Evolutionary conservation across 352 stramenopile species (phyloP).

Genomic region (Peronospora belbahrii): DNA sequence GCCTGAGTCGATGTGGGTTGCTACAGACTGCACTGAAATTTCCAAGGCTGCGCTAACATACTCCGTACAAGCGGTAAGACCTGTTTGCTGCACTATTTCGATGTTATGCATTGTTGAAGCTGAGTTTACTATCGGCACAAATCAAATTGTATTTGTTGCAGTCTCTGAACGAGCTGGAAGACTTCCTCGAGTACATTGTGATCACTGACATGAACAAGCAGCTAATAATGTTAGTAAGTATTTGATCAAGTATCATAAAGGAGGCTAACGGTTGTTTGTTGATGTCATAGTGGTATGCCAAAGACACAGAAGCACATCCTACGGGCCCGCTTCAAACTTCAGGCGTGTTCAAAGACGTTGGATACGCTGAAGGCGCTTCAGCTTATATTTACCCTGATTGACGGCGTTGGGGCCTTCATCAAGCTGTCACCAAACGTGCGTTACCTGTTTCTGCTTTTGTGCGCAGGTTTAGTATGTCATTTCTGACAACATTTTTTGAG

Average conservation of each 20-base stretch:
- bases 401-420: slow-evolving; percentile 58
- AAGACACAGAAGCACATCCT: slow-evolving; percentile 53
- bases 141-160: slow-evolving; percentile 10
- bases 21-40: slow-evolving; percentile 55
- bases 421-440: slow-evolving; percentile 71
- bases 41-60: slow-evolving; percentile 50
- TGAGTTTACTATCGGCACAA: neutral
- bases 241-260: neutral
- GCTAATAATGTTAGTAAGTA: slow-evolving; percentile 45
- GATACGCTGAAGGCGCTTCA: slow-evolving; percentile 39
- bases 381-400: slow-evolving; percentile 47
- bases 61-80: slow-evolving; percentile 33
- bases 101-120: neutral
- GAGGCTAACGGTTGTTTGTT: neutral
- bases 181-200: slow-evolving; percentile 66
- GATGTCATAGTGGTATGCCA: slow-evolving; percentile 50
- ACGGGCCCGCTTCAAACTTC: slow-evolving; percentile 55
- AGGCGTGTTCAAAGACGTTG: slow-evolving; percentile 51
- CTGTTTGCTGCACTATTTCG: neutral
- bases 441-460: slow-evolving; percentile 1
- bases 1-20: slow-evolving; percentile 56
- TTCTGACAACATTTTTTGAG: slow-evolving; percentile 1
- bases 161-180: slow-evolving; percentile 55
- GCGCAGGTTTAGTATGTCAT: neutral
- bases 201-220: slow-evolving; percentile 74